phyloP scores from a whole-genome alignment of 805 yeast species.

The Diddensiella caesifluorescens region DNA sequence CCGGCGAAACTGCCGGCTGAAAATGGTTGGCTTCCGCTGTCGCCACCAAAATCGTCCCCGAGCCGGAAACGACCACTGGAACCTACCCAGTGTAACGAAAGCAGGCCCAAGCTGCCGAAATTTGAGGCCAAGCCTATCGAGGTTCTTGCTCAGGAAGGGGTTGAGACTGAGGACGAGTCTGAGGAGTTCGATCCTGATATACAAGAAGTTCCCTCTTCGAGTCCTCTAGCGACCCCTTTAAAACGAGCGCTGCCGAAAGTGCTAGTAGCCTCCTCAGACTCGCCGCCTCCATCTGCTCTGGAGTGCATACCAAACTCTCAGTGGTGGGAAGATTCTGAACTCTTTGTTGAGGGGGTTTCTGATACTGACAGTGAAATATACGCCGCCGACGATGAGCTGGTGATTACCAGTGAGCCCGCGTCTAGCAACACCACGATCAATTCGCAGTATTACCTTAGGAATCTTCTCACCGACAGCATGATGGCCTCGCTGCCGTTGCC shows the following conservation, averaged over 20 bases:
- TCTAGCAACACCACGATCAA: slow-evolving; percentile 2
- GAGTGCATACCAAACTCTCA: slow-evolving; percentile 15
- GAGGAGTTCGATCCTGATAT: too few relatives aligned
- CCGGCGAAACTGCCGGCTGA: too few relatives aligned
- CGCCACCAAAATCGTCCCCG: too few relatives aligned
- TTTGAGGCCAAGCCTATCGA: too few relatives aligned
- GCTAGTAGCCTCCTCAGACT: slow-evolving; percentile 3
- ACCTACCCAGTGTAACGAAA: too few relatives aligned
- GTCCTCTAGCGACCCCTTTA: slow-evolving; percentile 26
- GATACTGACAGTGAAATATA: slow-evolving; percentile 4
- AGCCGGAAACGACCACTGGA: too few relatives aligned
- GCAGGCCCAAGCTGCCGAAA: too few relatives aligned
- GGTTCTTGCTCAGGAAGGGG: too few relatives aligned
- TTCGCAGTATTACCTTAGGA: slow-evolving; percentile 12
- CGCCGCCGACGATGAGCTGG: neutral
- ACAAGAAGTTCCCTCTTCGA: slow-evolving; percentile 26
- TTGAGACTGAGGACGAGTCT: too few relatives aligned
- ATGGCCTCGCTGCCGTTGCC: slow-evolving; percentile 29
- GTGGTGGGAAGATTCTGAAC: slow-evolving; percentile 18
- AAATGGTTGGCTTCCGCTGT: too few relatives aligned
- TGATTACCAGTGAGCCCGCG: neutral
- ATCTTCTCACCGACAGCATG: slow-evolving; percentile 27
- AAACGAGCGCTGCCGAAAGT: slow-evolving; percentile 7
- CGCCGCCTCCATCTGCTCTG: slow-evolving; percentile 1
- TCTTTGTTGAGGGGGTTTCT: neutral